These are phyloP conservation scores for Tetrapisispora taiwanensis DNA, from an alignment of 805 yeast genomes.

Conservation along the genomic window DNA sequence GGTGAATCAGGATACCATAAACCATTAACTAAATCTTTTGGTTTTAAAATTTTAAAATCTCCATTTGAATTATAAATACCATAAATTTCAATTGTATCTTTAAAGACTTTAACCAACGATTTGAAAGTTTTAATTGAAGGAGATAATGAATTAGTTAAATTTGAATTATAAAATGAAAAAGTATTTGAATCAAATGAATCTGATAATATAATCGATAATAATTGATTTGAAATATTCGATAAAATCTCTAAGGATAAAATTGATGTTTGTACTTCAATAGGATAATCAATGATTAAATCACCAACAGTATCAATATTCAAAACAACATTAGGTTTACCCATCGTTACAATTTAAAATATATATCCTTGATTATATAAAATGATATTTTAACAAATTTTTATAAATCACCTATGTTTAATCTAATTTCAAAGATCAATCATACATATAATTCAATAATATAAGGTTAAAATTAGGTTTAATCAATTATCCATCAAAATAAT, in stretches of 20 bases:
- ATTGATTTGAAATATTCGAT: constrained; percentile 2
- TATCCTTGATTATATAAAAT: too few species aligned
- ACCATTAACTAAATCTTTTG: constrained; percentile 63
- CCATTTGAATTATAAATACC: not conserved
- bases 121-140: constrained; percentile 1
- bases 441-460: too few species aligned
- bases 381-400: too few species aligned
- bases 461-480: too few species aligned
- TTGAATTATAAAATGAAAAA: not conserved
- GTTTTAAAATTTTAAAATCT: constrained; percentile 33
- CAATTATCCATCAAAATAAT: too few species aligned
- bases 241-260: not conserved
- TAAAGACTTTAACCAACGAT: not conserved
- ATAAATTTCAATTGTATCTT: not conserved
- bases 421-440: too few species aligned
- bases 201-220: not conserved
- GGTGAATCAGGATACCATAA: constrained; percentile 53
- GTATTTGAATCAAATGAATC: not conserved
- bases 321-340: not conserved
- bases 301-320: not conserved
- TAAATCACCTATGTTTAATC: too few species aligned
- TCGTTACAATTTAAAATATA: too few species aligned
- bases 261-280: not conserved
- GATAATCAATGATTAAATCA: not conserved
- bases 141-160: not conserved